These are phyloP conservation scores for Uncinocarpus reesii DNA, from an alignment of 2,329 filamentous ascomycete species.

Conservation along the genomic window DNA sequence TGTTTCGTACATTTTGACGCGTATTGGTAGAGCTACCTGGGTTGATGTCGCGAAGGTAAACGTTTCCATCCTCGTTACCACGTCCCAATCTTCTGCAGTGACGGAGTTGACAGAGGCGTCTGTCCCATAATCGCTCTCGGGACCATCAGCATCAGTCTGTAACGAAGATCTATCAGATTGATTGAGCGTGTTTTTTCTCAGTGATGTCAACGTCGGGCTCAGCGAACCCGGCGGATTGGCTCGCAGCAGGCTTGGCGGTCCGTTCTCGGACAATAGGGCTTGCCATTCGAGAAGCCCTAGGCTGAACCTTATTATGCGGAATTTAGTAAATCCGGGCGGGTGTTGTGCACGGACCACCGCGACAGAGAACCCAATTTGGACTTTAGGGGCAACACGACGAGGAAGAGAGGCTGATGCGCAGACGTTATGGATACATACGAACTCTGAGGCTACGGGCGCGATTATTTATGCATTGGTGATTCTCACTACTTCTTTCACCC, in stretches of 20 bases:
- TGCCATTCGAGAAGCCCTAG: background rate
- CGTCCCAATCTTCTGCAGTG: constrained; percentile 9
- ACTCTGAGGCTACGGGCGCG: background rate
- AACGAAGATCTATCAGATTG: too few relatives aligned
- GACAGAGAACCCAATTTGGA: too few relatives aligned
- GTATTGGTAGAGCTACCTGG: constrained; percentile 62
- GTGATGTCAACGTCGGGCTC: constrained; percentile 11
- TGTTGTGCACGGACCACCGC: constrained; percentile 11
- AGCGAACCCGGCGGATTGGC: background rate
- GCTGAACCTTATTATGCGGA: background rate
- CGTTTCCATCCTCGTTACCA: constrained; percentile 59
- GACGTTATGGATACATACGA: background rate
- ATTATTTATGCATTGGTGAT: background rate
- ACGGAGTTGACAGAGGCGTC: constrained; percentile 1
- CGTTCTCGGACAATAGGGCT: background rate
- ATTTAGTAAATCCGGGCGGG: background rate
- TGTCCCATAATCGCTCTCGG: constrained; percentile 6
- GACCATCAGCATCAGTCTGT: background rate
- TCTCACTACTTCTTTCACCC: background rate
- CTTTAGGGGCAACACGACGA: too few relatives aligned
- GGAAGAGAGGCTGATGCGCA: too few relatives aligned
- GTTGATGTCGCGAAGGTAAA: constrained; percentile 92
- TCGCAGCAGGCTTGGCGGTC: background rate
- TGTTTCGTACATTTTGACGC: constrained; percentile 50
- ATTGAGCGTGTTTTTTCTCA: too few relatives aligned